These are phyloP conservation scores for Brassica incana DNA, from an alignment of 345 rosid genomes.

Conservation along the genomic window DNA sequence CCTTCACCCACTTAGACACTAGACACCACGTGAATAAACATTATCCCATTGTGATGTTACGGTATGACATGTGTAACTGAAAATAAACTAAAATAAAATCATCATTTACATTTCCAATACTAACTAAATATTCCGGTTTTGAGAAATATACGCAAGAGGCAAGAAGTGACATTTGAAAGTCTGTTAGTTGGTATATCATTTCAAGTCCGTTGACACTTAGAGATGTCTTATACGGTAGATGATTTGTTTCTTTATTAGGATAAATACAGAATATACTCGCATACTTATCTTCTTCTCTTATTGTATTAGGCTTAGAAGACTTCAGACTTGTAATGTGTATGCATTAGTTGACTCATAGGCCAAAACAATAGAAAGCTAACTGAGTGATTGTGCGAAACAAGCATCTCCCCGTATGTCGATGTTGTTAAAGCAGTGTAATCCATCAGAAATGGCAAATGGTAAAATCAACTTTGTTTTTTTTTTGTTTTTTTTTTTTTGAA, in stretches of 20 bases:
- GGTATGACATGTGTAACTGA: not conserved
- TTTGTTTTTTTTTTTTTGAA: too few relatives aligned
- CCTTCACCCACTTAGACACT: not conserved
- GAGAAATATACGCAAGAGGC: not conserved
- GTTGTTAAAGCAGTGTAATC: not conserved
- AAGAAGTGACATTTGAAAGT: not conserved
- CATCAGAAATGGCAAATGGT: not conserved
- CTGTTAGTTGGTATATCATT: slow-evolving; percentile 28
- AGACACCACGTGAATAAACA: slow-evolving; percentile 4
- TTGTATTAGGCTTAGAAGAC: not conserved
- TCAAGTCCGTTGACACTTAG: slow-evolving; percentile 21
- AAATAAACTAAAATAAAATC: not conserved
- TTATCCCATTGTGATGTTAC: not conserved
- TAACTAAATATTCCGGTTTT: not conserved
- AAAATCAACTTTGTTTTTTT: not conserved
- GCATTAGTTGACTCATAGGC: too few relatives aligned
- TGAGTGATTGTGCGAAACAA: too few relatives aligned
- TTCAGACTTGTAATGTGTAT: not conserved
- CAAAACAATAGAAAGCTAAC: too few relatives aligned
- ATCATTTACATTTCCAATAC: too few relatives aligned
- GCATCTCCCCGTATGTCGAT: too few relatives aligned
- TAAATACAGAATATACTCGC: not conserved
- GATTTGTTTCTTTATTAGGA: slow-evolving; percentile 12
- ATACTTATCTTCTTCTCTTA: not conserved
- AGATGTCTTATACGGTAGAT: not conserved